A percentile compares a stretch with the other conserved stretches of the same genome.
Evolutionary conservation across 208 protist species (phyloP).

Genomic region (Phytomonas sp.): DNA sequence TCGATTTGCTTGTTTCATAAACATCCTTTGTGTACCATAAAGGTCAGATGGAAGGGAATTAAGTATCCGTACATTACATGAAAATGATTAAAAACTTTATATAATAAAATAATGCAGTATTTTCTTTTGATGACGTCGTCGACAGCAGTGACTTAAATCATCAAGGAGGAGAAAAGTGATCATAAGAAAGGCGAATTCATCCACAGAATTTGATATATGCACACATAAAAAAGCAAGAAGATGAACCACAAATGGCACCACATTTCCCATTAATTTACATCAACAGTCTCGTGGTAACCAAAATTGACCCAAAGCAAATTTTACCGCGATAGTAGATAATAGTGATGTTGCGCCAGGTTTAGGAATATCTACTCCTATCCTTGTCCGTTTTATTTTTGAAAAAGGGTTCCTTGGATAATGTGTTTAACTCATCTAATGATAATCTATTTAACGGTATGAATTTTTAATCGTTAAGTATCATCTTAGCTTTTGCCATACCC

Average conservation of each 20-base stretch:
- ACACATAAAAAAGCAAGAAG: neutral
- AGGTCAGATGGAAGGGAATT: neutral
- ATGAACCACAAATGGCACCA: neutral
- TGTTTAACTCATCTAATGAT: neutral
- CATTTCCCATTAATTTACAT: neutral
- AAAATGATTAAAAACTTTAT: neutral
- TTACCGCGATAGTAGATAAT: neutral
- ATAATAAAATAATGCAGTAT: neutral
- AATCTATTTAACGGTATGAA: neutral
- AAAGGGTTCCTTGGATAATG: neutral
- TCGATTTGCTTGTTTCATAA: neutral
- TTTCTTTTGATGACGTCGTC: neutral
- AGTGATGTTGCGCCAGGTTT: neutral
- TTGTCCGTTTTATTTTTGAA: neutral
- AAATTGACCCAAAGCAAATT: neutral
- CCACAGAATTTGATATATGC: neutral
- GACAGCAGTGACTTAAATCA: neutral
- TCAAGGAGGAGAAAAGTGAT: neutral
- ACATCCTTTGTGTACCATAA: neutral
- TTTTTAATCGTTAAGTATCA: neutral
- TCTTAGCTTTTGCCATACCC: neutral
- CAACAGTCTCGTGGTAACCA: neutral
- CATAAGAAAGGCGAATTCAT: neutral
- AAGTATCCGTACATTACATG: neutral
- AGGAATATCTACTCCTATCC: neutral